A percentile compares a stretch with the other conserved stretches of the same genome.
phyloP scores from a whole-genome alignment of 2,329 filamentous ascomycete genomes.

The Hypoxylon sp. region DNA sequence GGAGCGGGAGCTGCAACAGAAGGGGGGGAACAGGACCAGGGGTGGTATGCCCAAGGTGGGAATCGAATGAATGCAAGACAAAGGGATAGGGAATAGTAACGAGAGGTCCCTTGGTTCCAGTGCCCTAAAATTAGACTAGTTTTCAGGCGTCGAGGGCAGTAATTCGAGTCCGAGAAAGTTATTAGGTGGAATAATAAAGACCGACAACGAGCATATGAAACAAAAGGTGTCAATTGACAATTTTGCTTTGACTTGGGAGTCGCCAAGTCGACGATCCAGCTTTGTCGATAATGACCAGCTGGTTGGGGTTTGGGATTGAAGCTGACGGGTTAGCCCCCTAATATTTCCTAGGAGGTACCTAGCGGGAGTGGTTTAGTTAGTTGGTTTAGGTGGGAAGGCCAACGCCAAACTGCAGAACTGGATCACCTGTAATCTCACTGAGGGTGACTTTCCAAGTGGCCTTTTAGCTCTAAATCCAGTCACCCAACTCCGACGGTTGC shows the following conservation, averaged over 20 bases:
- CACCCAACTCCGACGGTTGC: constrained; percentile 9
- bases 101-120: neutral
- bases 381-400: constrained; percentile 20
- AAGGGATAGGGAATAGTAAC: constrained; percentile 32
- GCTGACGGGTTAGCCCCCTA: neutral
- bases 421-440: constrained; percentile 35
- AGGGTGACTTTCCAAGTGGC: constrained; percentile 25
- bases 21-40: constrained; percentile 31
- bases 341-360: neutral
- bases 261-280: constrained; percentile 1
- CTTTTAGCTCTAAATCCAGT: constrained; percentile 23
- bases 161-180: constrained; percentile 24
- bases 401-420: constrained; percentile 2
- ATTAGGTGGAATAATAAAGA: constrained; percentile 13
- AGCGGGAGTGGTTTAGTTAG: neutral
- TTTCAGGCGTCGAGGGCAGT: constrained; percentile 21
- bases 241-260: constrained; percentile 1
- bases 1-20: constrained; percentile 40
- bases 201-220: constrained; percentile 2
- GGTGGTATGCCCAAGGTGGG: constrained; percentile 18
- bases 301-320: neutral
- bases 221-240: constrained; percentile 1
- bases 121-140: neutral
- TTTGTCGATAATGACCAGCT: constrained; percentile 1
- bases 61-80: constrained; percentile 38